Conservation (phyloP, 2,329 filamentous ascomycete species). For the Chrysoporthe cubensis region DNA sequence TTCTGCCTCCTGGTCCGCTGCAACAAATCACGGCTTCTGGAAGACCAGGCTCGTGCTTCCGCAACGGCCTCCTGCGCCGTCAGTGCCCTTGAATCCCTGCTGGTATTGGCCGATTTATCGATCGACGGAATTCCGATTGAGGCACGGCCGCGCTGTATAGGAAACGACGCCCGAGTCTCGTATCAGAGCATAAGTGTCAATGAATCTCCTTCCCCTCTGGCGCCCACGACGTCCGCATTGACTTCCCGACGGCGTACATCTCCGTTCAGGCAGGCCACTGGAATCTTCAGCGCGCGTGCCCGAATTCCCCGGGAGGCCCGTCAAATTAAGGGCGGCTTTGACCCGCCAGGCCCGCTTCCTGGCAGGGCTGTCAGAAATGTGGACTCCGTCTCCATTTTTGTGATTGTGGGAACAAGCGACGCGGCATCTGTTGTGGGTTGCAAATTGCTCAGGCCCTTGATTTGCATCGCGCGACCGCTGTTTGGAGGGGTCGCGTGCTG, state of each 20-base stretch:
- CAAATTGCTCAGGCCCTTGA: slow-evolving; percentile 11
- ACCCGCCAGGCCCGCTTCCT: slow-evolving; percentile 22
- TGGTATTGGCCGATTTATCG: slow-evolving; percentile 16
- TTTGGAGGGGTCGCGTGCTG: slow-evolving; percentile 26
- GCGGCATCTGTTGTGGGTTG: slow-evolving; percentile 22
- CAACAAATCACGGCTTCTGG: slow-evolving; percentile 22
- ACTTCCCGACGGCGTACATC: background rate
- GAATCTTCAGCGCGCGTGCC: background rate
- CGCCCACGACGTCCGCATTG: background rate
- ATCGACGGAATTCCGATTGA: slow-evolving; percentile 11
- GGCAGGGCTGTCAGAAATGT: slow-evolving; percentile 26
- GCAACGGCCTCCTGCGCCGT: slow-evolving; percentile 18
- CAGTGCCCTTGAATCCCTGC: slow-evolving; percentile 16
- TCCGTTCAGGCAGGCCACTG: background rate
- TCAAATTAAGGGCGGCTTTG: slow-evolving; percentile 27
- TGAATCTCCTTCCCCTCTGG: background rate
- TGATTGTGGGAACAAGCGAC: slow-evolving; percentile 20
- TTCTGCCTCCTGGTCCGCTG: slow-evolving; percentile 12
- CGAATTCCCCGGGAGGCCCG: slow-evolving; percentile 26
- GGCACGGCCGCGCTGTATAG: background rate
- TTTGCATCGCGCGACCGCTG: slow-evolving; percentile 21
- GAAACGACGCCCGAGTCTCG: background rate
- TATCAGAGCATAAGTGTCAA: background rate
- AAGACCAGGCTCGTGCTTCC: slow-evolving; percentile 15
- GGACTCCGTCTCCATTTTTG: slow-evolving; percentile 21